Base-by-base conservation (phyloP, 129 eudicot genomes). In the Helianthus tuberosus region DNA sequence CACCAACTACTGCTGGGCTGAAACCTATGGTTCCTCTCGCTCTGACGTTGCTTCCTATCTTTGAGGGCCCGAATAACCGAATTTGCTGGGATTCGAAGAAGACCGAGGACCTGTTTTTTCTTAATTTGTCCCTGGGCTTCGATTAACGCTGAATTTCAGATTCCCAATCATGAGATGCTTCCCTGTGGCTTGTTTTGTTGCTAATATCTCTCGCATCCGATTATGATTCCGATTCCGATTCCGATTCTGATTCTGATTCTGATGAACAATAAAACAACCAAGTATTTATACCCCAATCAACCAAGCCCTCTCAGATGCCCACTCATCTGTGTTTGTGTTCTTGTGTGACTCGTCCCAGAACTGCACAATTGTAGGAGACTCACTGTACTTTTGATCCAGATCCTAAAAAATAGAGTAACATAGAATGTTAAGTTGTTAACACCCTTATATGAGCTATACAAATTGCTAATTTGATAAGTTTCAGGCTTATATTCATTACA, bases 51-150 rank as follows among this genome's bases (percentile, higher is more conserved):
- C 36, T 32, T 3, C 11, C 36, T 49, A 47, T 16, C 52, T 39
- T 3, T 17, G 36, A 71, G 11, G 0, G 32, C 5, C 11, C 23
- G 71, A 41, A 44, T 12, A 55, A 71, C 1, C 20, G 66, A 11
- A 35, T 71, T 71, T 5, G 75, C 66, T 44, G 15, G 66, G 54
- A 54, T 13, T 38, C 66, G 66, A 55, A 66, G 75, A 38, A 71
- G 66, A 71, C 75, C 66, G 57, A 71, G 17, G 25, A 54, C 11
- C 54, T 64, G 39, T 14, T 57, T 57, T 41, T 57, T 71, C 17
- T 71, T 71, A 55, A 57, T 54, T 5, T 66, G 54, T 13, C 75
- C 65, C 53, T 71, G 75, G 23, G 66, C 75, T 54, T 55, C 66
- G 12, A 71, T 8, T 55, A 71, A 20, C 38, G 36, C 25, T 10